Base-by-base conservation (phyloP, 148 eudicot genomes). In the Dianthus caryophyllus region DNA sequence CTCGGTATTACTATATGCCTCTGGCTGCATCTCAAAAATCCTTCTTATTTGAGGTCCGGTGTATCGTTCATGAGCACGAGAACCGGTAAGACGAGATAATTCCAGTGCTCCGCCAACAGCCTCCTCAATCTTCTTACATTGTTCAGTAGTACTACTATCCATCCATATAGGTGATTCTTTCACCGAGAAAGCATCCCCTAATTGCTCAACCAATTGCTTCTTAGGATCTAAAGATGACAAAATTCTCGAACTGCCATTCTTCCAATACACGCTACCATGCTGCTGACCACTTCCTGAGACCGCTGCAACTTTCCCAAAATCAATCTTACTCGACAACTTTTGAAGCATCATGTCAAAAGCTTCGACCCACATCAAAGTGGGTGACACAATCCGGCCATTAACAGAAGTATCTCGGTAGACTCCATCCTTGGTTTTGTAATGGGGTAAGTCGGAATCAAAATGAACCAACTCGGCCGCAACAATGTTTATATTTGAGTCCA, bases 191-290 rank as follows among this genome's bases (percentile, higher is more conserved):
- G 92, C 89, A 43, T 86, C 84, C 41, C 64, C 41, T 16, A 90
- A 76, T 74, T 86, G 98, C 39, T 86, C 91, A 51, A 76, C 79
- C 68, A 93, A 69, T 22, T 64, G 53, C 63, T 81, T 84, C 52
- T 81, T 78, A 5, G 88, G 71, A 77, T 93, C 89, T 78, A 90
- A 80, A 1, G 83, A 72, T 4, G 84, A 83, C n/a, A 93, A 66
- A 30, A 78, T 79, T 12, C 31, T n/a, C 0, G 66, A 79, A 75
- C 96, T 73, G 5, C 87, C 89, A 41, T 20, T 84, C 70, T 85
- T 92, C 98, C 98, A 92, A 67, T 87, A 92, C 27, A 92, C 98
- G 73, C 94, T 92, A 21, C 98, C 98, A 54, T 92, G 98, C 70
- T 92, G 98, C 76, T 92, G 96, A 4, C 84, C 96, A 64, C 98